Evolutionary conservation across 768 basidiomycete genomes (phyloP).

Genomic region (Infundibulicybe gibba): DNA sequence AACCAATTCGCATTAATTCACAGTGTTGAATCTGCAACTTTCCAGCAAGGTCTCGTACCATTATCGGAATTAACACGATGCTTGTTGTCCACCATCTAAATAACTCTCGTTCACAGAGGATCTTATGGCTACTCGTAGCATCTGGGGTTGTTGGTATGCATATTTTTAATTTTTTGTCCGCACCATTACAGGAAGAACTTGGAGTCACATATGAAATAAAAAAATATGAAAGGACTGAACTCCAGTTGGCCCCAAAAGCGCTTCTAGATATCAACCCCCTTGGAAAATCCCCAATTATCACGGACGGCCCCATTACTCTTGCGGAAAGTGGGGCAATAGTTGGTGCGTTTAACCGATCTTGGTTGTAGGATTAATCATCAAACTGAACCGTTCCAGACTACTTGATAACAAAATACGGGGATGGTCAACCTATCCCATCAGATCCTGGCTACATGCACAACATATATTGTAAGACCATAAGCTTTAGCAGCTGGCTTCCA

Average conservation of each 20-base stretch:
- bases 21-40: too few relatives aligned
- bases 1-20: too few relatives aligned
- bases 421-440: conserved; percentile 9
- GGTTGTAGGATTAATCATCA: background rate
- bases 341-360: conserved; percentile 5
- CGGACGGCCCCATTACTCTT: conserved; percentile 32
- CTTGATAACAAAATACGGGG: conserved; percentile 15
- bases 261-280: conserved; percentile 29
- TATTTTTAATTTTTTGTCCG: background rate
- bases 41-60: too few relatives aligned
- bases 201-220: conserved; percentile 34
- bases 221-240: conserved; percentile 20
- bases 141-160: too few relatives aligned
- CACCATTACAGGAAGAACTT: conserved; percentile 33
- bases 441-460: conserved; percentile 13
- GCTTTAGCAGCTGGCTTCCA: background rate
- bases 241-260: conserved; percentile 26
- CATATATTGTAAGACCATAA: conserved; percentile 7
- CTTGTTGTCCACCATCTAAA: conserved; percentile 39
- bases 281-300: conserved; percentile 38
- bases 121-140: conserved; percentile 41
- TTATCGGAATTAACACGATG: conserved; percentile 6
- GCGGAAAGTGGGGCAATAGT: conserved; percentile 26
- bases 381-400: conserved; percentile 9
- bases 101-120: conserved; percentile 44